A percentile compares a stretch with the other conserved stretches of the same genome.
phyloP scores from a whole-genome alignment of 1,284 basidiomycete species.

The Apiotrichum mycotoxinovorans region DNA sequence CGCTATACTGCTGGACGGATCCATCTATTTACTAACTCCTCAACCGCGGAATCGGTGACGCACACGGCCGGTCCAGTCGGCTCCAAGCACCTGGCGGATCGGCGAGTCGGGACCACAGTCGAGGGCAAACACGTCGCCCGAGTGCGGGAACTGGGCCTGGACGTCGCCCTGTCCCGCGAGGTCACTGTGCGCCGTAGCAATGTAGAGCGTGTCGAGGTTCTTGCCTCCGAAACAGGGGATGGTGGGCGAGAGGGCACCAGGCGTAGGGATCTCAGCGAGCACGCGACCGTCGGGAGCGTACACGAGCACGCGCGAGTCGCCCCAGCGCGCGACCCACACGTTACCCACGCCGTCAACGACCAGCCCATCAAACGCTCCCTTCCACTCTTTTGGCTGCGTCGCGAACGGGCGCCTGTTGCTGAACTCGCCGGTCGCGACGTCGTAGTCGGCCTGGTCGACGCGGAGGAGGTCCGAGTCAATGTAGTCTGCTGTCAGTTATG shows the following conservation, averaged over 20 bases:
- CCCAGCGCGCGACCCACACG: constrained; percentile 48
- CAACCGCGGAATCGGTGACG: constrained; percentile 13
- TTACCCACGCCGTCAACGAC: constrained; percentile 44
- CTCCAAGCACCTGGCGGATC: constrained; percentile 26
- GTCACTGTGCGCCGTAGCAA: constrained; percentile 34
- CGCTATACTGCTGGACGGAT: not conserved
- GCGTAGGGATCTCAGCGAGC: constrained; percentile 29
- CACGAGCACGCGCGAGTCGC: constrained; percentile 40
- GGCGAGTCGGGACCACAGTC: constrained; percentile 30
- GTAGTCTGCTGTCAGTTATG: constrained; percentile 32
- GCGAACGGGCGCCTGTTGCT: constrained; percentile 32
- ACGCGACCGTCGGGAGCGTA: constrained; percentile 38
- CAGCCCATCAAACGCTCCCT: constrained; percentile 45
- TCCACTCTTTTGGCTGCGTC: constrained; percentile 17
- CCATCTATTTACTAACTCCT: not conserved
- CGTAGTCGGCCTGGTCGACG: constrained; percentile 39
- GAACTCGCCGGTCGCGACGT: constrained; percentile 28
- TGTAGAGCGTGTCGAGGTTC: constrained; percentile 40
- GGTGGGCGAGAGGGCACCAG: constrained; percentile 34
- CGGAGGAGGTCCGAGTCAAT: constrained; percentile 41
- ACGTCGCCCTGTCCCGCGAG: constrained; percentile 30
- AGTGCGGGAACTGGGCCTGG: constrained; percentile 25
- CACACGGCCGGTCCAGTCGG: constrained; percentile 33
- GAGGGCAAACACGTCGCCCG: constrained; percentile 37
- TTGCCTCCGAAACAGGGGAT: constrained; percentile 45